Evolutionary conservation across 2,329 filamentous ascomycete species (phyloP).

Genomic region (Leptographium lundbergii): DNA sequence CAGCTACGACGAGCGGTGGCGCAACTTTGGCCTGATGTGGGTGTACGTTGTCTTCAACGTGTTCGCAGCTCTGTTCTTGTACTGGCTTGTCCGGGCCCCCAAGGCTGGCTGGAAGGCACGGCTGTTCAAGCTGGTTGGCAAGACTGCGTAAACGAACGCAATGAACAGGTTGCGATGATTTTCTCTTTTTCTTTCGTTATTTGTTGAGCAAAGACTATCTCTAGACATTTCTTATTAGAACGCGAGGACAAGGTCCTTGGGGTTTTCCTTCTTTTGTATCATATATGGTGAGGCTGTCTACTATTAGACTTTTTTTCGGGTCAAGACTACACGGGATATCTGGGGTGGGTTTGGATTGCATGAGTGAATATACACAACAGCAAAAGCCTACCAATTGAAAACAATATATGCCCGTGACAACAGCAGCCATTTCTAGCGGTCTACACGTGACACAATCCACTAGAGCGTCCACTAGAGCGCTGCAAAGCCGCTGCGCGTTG

Average conservation of each 20-base stretch:
- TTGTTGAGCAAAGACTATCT: background rate
- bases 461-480: background rate
- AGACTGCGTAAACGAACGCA: background rate
- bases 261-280: background rate
- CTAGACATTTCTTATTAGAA: background rate
- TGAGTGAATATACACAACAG: background rate
- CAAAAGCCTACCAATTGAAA: background rate
- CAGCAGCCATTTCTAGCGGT: background rate
- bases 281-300: background rate
- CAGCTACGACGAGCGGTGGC: conserved; percentile 45
- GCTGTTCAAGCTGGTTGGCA: background rate
- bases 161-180: too few species aligned
- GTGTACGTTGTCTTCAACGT: conserved; percentile 54
- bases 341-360: background rate
- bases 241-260: background rate
- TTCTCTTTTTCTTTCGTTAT: background rate
- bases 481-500: background rate
- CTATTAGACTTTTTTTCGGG: background rate
- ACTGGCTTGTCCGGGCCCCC: conserved; percentile 8
- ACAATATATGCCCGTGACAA: background rate
- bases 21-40: conserved; percentile 60
- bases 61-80: conserved; percentile 11
- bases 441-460: background rate
- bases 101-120: conserved; percentile 1
- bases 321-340: background rate